Evolutionary conservation across 805 yeast species (phyloP), one percentile per base, ranked within the genome.

Genomic region (Lipomyces yamanashiensis): DNA sequence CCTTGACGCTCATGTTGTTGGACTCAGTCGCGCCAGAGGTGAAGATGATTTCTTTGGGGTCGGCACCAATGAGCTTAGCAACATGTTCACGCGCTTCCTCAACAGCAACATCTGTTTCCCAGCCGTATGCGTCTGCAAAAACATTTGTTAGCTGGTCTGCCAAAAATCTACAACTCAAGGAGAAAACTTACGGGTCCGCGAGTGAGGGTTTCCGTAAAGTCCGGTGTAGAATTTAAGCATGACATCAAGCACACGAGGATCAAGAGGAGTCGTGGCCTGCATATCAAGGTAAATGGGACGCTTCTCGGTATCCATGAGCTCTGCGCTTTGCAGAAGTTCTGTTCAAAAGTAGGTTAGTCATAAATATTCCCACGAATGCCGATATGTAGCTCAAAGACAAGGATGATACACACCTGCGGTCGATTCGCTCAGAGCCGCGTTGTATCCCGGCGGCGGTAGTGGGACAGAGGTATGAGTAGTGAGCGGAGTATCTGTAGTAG

Each of bases 241-340:
- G 70, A 86, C 87, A 74, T 90, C 97, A 70, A 95, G 78, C 9
- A 95, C 99, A 61, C 99, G 82, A 39, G 99, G 99, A 74, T 95
- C 99, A 1, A 95, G 89, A 34, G 98, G 99, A 0, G 99, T 93
- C 0, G 99, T 95, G 37, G 99, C 98, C 79, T 95, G 99, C 84
- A 92, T 92, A 73, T 95, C 99, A 73, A 95, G 79, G 77, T 95
- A 95, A 67, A 95, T 95, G 9, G 99, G 99, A 71, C 98, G 84
- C 43, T 43, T 50, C 17, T 48, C 60, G 52, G 62, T 54, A 43
- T 67, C 70, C 59, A 62, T 37, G 15, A 61, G n/a, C 34, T 64
- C 68, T 5, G 55, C 69, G 37, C 40, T 64, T 37, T 61, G 66
- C 43, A 66, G 53, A 17, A 66, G 44, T 10, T 64, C 68, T 55